Evolutionary conservation across 1,284 basidiomycete genomes (phyloP).

Genomic region (Ustilago shanxiensis): DNA sequence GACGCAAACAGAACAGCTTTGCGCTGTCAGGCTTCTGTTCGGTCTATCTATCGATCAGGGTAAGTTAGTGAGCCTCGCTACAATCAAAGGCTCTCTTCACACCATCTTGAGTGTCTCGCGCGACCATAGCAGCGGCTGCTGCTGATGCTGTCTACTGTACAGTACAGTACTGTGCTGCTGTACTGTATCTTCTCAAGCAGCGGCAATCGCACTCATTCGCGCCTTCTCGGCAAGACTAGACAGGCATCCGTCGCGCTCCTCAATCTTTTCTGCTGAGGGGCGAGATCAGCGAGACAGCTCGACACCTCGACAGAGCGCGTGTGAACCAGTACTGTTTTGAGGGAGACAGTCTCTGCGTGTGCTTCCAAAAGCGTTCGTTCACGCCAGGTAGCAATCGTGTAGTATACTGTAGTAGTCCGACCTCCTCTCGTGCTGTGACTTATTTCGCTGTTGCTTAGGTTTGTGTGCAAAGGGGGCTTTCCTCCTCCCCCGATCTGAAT

Average conservation of each 20-base stretch:
- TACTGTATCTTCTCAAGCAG: not conserved
- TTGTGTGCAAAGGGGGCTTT: too few relatives aligned
- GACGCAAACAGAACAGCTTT: not conserved
- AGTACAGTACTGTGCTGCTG: too few relatives aligned
- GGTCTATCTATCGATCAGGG: slow-evolving; percentile 2
- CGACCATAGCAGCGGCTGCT: not conserved
- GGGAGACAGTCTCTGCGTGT: too few relatives aligned
- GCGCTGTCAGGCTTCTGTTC: not conserved
- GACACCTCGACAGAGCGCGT: too few relatives aligned
- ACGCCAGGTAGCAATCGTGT: too few relatives aligned
- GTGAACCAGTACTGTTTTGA: not conserved
- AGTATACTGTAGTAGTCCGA: too few relatives aligned
- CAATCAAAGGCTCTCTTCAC: not conserved
- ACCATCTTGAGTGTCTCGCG: not conserved
- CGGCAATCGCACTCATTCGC: not conserved
- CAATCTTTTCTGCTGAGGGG: too few relatives aligned
- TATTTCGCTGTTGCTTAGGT: too few relatives aligned
- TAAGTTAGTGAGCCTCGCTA: slow-evolving; percentile 2
- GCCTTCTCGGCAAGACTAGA: slow-evolving; percentile 3
- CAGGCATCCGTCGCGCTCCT: slow-evolving; percentile 7
- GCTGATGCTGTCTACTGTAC: too few relatives aligned
- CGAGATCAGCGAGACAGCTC: not conserved
- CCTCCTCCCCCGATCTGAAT: slow-evolving; percentile 1
- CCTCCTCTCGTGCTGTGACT: too few relatives aligned
- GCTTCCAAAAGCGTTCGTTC: not conserved